Evolutionary conservation across 495 filamentous ascomycete genomes (phyloP), one percentile per base, ranked within the genome.

Genomic region (Ramalina intermedia): DNA sequence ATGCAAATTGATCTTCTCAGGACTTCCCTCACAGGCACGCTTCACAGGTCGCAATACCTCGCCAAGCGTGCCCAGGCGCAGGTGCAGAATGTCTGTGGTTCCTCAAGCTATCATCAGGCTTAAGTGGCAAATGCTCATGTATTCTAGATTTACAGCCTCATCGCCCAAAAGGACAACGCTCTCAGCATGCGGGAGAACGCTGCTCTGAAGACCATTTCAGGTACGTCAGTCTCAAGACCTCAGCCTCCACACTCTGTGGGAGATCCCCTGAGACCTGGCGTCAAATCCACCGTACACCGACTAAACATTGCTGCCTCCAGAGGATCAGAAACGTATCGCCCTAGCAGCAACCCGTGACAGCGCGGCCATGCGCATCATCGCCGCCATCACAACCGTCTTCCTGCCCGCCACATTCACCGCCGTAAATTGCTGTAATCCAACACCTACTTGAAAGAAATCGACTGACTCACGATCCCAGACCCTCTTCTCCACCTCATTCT

Each of bases 341-440:
- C 50, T 39, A 5, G 54, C 58, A 1, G 49, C 64, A 6, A 52
- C 56, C 13, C 11, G 23, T 6, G 62, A 65, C 40, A 61, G 63
- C 33, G 43, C 55, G 5, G 54, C 61, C 9, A 65, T 65, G 63
- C 55, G 56, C 39, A 60, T 58, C 0, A 59, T 66, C 41, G 58
- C 64, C 18, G 54, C 61, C 12, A 45, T 63, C n/a, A 61, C 63
- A 0, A 53, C 65, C 23, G 39, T 54, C 6, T 66, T 67, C 48
- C 52, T 67, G 3, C 64, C 64, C 6, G 59, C 58, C 2, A 66
- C 63, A 1, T 67, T 64, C 50, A 46, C 64, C 2, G 18, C 49
- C 9, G 49, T 51, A 51, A 17, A 24, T 49, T 17, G 13, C 3
- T 14, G 4, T 4, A 16, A 4, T 40, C 12, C 4, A 11, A 8